Evolutionary conservation across 2,329 filamentous ascomycete species (phyloP), one percentile per base, ranked within the genome.

Genomic region (Colletotrichum eremochloae): DNA sequence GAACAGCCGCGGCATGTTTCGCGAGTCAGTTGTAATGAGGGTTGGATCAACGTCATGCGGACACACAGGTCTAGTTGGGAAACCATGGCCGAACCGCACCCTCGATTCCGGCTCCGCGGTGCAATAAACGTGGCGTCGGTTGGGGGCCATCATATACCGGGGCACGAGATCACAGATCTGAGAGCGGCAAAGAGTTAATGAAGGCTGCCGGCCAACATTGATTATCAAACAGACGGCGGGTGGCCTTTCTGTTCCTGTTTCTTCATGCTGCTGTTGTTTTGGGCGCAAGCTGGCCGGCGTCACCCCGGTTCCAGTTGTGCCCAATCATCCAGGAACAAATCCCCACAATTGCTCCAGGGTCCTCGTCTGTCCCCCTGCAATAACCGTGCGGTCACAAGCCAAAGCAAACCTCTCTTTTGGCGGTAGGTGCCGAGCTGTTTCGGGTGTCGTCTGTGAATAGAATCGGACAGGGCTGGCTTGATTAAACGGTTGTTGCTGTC

Each of bases 21-120:
- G 68, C 64, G 68, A 71, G 68, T 71, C 68, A 71, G 64, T 42
- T 36, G 38, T 36, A n/a, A 52, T 44, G 64, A 71, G 40, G 20
- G 48, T 40, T 40, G 55, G 42, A 44, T 62, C 9, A 68, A 63
- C 36, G 64, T 71, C 68, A 71, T 71, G 64, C 64, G 50, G 56
- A 62, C 29, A 38, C 29, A 38, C 42, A 15, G 20, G 2, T n/a
- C 20, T 20, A 14, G 48, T 14, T 38, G 9, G 33, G 57, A 48
- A 33, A 62, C n/a, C 40, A 62, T 42, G 29, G 31, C 50, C 48
- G 64, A 50, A 50, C 29, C 9, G 29, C 20, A 24, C 20, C 46
- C 46, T 48, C 46, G 46, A 48, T 48, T 12, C 46, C 46, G 46
- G 24, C 24, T 24, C 46, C 46, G 56, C 29, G 29, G 24, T 24